A percentile compares a stretch with the other conserved stretches of the same genome.
Evolutionary conservation across 257 asterid genomes (phyloP).

Genomic region (Primulina eburnea): DNA sequence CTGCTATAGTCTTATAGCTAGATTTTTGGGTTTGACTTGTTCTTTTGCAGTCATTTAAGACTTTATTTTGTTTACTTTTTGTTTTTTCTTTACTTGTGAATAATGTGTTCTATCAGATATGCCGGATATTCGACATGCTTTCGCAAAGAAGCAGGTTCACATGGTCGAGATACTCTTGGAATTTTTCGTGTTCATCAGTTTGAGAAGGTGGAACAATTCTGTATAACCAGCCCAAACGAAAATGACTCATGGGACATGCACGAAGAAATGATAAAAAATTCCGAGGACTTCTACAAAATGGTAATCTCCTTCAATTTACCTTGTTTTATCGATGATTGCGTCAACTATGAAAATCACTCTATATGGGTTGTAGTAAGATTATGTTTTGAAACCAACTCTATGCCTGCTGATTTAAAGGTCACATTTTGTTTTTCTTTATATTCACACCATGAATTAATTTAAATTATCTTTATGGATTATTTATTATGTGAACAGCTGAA

Average conservation of each 20-base stretch:
- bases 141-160: conserved; percentile 96
- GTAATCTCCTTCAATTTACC: not conserved
- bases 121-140: conserved; percentile 95
- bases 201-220: conserved; percentile 92
- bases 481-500: conserved; percentile 52
- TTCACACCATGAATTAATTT: not conserved
- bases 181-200: conserved; percentile 92
- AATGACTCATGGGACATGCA: conserved; percentile 93
- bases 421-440: not conserved
- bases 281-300: not conserved
- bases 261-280: conserved; percentile 65
- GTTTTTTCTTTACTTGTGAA: not conserved
- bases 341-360: not conserved
- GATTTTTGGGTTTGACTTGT: conserved; percentile 7
- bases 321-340: not conserved
- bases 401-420: not conserved
- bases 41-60: not conserved
- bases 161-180: conserved; percentile 92
- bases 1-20: conserved; percentile 5
- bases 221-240: conserved; percentile 75
- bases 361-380: not conserved
- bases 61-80: not conserved
- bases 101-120: conserved; percentile 44
- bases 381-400: not conserved
- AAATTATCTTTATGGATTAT: not conserved